Evolutionary conservation across 805 yeast species (phyloP).

Genomic region (Wickerhamiella lipophila): DNA sequence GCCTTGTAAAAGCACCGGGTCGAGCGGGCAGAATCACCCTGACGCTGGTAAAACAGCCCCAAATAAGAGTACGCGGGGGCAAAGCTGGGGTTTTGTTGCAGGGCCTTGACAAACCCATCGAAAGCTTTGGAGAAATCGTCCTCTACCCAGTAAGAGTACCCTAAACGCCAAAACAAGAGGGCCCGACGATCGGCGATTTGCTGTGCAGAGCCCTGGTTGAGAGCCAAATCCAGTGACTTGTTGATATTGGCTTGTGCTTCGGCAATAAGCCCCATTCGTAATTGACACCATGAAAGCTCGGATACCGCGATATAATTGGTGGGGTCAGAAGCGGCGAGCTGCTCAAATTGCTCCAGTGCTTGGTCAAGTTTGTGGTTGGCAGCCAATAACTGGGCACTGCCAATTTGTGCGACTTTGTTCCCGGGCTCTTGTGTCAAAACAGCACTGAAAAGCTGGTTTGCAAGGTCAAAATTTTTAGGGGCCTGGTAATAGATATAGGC

Average conservation of each 20-base stretch:
- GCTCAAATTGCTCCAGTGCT: constrained; percentile 42
- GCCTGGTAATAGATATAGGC: constrained; percentile 77
- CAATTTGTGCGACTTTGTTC: constrained; percentile 55
- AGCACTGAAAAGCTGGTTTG: constrained; percentile 55
- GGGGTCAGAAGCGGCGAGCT: constrained; percentile 39
- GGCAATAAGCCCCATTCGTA: constrained; percentile 39
- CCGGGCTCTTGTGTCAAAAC: constrained; percentile 38
- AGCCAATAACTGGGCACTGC: constrained; percentile 65
- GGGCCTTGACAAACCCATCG: constrained; percentile 40
- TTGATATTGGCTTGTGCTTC: constrained; percentile 43
- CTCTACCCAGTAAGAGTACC: constrained; percentile 41
- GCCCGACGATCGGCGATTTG: constrained; percentile 48
- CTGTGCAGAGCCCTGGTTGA: constrained; percentile 37
- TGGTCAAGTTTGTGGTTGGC: constrained; percentile 46
- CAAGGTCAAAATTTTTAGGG: constrained; percentile 72
- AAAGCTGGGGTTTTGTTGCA: constrained; percentile 49
- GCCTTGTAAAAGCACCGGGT: constrained; percentile 81
- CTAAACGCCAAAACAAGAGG: constrained; percentile 55
- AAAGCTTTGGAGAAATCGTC: constrained; percentile 38
- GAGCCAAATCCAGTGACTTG: constrained; percentile 32
- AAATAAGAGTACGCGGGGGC: constrained; percentile 75
- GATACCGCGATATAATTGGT: constrained; percentile 46
- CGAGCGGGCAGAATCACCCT: constrained; percentile 56
- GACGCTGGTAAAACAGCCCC: constrained; percentile 56
- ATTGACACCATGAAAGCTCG: constrained; percentile 70